Conservation (phyloP, 192 early-diverging fungal species). For the Chytriomyces confervae region DNA sequence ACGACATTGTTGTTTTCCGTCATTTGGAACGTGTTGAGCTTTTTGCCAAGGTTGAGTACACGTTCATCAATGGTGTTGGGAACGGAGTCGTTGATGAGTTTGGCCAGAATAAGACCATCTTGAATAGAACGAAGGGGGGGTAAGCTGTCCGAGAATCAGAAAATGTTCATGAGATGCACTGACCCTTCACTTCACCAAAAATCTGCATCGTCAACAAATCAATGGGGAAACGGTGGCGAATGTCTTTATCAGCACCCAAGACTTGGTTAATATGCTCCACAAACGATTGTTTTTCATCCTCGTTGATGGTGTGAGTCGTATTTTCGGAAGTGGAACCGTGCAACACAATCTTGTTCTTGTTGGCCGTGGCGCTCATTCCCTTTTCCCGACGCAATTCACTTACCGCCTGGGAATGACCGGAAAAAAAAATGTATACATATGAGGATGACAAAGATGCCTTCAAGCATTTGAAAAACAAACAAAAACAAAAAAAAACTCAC, state of each 20-base stretch:
- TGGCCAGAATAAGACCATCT: conserved; percentile 88
- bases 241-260: conserved; percentile 79
- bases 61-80: conserved; percentile 99
- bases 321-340: conserved; percentile 79
- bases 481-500: conserved; percentile 32
- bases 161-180: conserved; percentile 4
- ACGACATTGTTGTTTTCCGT: conserved; percentile 99
- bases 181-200: conserved; percentile 93
- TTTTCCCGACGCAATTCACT: conserved; percentile 56
- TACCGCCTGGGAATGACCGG: conserved; percentile 39
- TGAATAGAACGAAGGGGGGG: background rate
- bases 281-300: conserved; percentile 97
- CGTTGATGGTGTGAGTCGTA: conserved; percentile 97
- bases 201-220: conserved; percentile 93
- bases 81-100: conserved; percentile 97
- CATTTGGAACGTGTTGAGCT: conserved; percentile 93
- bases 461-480: background rate
- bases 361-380: conserved; percentile 43
- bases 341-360: conserved; percentile 86
- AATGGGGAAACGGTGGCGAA: conserved; percentile 89
- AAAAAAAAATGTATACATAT: background rate
- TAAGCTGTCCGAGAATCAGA: background rate
- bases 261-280: conserved; percentile 91
- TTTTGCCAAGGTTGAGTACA: conserved; percentile 88
- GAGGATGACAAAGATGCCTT: background rate